These are phyloP conservation scores for Fagus sylvatica DNA, from an alignment of 306 rosid genomes.

Conservation along the genomic window DNA sequence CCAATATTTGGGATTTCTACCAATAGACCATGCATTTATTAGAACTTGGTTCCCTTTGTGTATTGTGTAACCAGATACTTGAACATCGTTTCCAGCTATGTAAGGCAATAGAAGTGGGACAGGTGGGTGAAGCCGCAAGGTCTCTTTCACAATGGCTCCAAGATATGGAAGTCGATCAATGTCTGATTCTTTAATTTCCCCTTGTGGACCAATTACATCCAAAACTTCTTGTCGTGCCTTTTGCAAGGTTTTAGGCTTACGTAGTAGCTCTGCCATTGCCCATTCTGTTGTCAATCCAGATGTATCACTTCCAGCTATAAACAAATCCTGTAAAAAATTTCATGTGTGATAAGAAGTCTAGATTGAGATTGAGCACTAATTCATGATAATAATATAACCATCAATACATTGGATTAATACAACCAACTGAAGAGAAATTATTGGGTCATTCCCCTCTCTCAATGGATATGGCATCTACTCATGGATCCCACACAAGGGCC, in stretches of 20 bases:
- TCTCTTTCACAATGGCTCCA: conserved; percentile 55
- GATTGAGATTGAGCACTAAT: no score
- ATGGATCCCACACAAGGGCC: no score
- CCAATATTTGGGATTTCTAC: conserved; percentile 52
- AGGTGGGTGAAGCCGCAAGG: conserved; percentile 56
- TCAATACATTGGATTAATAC: no score
- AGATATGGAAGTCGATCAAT: conserved; percentile 45
- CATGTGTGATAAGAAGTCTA: not conserved
- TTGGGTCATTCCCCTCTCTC: no score
- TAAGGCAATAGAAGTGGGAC: conserved; percentile 65
- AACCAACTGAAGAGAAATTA: no score
- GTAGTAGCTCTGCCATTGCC: conserved; percentile 64
- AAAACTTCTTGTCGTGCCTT: conserved; percentile 43
- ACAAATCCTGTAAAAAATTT: conserved; percentile 46
- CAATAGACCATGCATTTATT: conserved; percentile 58
- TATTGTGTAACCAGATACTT: conserved; percentile 39
- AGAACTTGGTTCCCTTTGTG: conserved; percentile 46
- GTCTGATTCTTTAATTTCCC: conserved; percentile 49
- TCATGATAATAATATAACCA: no score
- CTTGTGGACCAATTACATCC: conserved; percentile 26
- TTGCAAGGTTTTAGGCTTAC: conserved; percentile 32
- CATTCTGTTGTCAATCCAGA: conserved; percentile 59
- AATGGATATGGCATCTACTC: no score
- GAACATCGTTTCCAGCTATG: conserved; percentile 41
- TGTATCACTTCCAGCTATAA: conserved; percentile 60